Base-by-base conservation (phyloP, 257 asterid species). In the Paulownia fortunei region DNA sequence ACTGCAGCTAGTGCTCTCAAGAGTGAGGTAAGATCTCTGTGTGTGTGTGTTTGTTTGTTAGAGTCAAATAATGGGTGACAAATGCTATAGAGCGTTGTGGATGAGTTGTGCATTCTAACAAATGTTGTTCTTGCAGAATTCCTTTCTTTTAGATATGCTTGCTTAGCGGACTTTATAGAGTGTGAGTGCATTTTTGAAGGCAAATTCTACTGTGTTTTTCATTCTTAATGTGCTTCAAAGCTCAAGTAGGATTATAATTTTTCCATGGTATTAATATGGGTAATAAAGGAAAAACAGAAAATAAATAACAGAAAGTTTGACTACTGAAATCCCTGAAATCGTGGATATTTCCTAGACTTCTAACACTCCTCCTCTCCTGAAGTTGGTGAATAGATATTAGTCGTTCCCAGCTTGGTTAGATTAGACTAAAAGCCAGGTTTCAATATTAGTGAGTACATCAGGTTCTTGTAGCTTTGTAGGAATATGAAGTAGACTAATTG, bases 1-100 rank as follows among this genome's bases (percentile, higher is more conserved):
- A 84, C 93, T 82, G 97, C 98, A 21, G 86, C 90, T 34, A 46
- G 34, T 77, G 96, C 97, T 77, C 97, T 95, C 69, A 76, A 84
- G 66, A 87, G 90, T 70, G 94, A 91, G 92, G 99, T 91, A 71
- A 24, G 41, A 47, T 47, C 9, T 65, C 71, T 62, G 13, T 27
- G 47, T 41, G 47, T 41, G 47, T 5, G 47, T 5, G 47, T 41
- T 5, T 5, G 47, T 5, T 5, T 21, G 1, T 9, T 9, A 12
- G 51, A 46, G 19, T 58, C 49, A 24, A 39, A 24, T 39, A 66
- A 15, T 15, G 21, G 8, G 21, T 0, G 62, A 46, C 21, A 13
- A 46, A 47, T 47, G 27, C n/a, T 26, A 26, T n/a, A 26, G 42
- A 39, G 23, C 30, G 21, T 13, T 55, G 18, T 54, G 69, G 61